Evolutionary conservation across 352 stramenopile genomes (phyloP), one percentile per base, ranked within the genome.

Genomic region (Pythium guiyangense): DNA sequence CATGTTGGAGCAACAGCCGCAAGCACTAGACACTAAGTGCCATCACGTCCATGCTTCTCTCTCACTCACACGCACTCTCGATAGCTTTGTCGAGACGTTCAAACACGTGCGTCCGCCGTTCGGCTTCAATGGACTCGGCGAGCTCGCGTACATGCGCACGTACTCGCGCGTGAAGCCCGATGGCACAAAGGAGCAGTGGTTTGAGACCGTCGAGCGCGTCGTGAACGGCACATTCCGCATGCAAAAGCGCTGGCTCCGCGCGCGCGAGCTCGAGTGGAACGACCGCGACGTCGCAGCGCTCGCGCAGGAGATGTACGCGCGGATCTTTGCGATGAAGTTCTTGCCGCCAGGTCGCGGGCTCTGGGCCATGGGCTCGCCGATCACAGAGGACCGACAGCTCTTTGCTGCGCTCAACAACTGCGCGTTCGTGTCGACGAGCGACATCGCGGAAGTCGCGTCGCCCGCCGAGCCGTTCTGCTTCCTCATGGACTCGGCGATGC

Each of bases 311-410:
- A 97, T 98, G 90, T 98, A 95, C 69, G 49, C 58, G 20, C 89
- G 88, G n/a, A 90, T 98, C 46, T 98, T 97, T 61, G 54, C 83
- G 29, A 97, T 98, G 90, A 97, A 98, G 67, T 97, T 98, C 60
- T 69, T 97, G 42, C 93, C 93, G 25, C 93, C 93, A 10, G 93
- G 93, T 17, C 75, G 93, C 14, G 93, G 93, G 1, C 76, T 98
- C 11, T 98, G 93, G 88, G 90, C 88, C 35, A 98, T 98, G 93
- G 93, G 93, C 29, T 96, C 92, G 20, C 71, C 88, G 9, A 93
- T 98, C 63, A 97, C 90, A 0, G 89, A 88, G 45, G 78, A 87
- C 18, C 79, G 88, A 26, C 66, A 69, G 17, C 75, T 97, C 5
- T 96, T 82, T 43, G 90, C 90, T 0, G 90, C 92, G 20, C 73